Percentiles rank a stretch among this genome's conserved stretches.
Evolutionary conservation across 106 monocot genomes (phyloP).

Genomic region (Cymbidium sinense): DNA sequence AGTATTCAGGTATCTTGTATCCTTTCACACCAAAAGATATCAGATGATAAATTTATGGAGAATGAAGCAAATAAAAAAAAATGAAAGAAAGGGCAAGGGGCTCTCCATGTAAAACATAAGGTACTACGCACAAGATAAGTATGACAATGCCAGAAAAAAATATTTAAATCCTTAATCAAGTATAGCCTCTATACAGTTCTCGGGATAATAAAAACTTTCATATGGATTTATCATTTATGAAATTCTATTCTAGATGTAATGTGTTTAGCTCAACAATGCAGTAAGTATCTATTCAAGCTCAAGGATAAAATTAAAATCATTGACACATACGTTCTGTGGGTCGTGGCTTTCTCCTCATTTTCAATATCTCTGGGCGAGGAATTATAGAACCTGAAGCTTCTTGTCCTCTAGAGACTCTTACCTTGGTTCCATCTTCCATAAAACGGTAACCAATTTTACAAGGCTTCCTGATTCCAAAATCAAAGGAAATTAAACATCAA

Average conservation of each 20-base stretch:
- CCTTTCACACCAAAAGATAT: no score
- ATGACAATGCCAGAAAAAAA: neutral
- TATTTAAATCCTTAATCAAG: neutral
- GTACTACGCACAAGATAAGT: neutral
- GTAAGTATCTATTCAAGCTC: neutral
- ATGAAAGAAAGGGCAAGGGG: neutral
- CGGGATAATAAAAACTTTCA: neutral
- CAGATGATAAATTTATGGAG: neutral
- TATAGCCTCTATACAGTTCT: neutral
- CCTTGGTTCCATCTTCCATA: slow-evolving; percentile 87
- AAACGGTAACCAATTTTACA: slow-evolving; percentile 79
- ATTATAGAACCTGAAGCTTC: slow-evolving; percentile 79
- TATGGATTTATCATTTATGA: neutral
- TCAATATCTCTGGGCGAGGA: slow-evolving; percentile 88
- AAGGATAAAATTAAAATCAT: neutral
- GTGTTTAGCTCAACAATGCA: neutral
- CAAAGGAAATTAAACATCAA: neutral
- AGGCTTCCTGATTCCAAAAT: slow-evolving; percentile 51
- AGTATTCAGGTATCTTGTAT: no score
- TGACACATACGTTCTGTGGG: slow-evolving; percentile 48
- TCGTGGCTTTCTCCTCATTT: slow-evolving; percentile 75
- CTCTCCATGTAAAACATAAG: neutral
- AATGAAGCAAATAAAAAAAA: neutral
- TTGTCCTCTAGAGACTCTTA: slow-evolving; percentile 73
- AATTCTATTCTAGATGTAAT: neutral